These are phyloP conservation scores for Coprinopsis sp. DNA, from an alignment of 768 basidiomycete species.

Conservation along the genomic window DNA sequence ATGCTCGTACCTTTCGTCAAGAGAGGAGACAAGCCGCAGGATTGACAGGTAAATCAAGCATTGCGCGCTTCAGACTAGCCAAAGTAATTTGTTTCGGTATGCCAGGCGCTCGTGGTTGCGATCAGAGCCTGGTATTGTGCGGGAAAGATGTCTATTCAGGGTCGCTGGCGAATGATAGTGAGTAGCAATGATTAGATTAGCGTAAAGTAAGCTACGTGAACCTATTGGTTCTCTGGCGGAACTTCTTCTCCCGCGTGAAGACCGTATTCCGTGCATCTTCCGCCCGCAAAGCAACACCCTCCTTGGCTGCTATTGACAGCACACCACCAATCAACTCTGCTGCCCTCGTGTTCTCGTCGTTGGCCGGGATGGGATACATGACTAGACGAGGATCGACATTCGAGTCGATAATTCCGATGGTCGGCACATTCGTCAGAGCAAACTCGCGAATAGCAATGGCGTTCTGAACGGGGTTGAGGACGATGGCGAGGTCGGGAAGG, in stretches of 20 bases:
- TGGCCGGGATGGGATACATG: slow-evolving; percentile 98
- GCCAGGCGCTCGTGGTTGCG: too few species aligned
- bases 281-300: slow-evolving; percentile 53
- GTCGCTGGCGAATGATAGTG: slow-evolving; percentile 15
- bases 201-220: slow-evolving; percentile 14
- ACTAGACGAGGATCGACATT: slow-evolving; percentile 94
- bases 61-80: too few species aligned
- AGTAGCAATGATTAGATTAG: slow-evolving; percentile 16
- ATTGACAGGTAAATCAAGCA: too few species aligned
- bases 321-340: slow-evolving; percentile 90
- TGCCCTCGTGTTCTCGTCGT: slow-evolving; percentile 88
- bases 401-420: slow-evolving; percentile 91
- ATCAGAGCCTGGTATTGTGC: too few species aligned
- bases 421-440: slow-evolving; percentile 84
- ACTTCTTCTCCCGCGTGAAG: slow-evolving; percentile 22
- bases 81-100: too few species aligned
- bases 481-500: slow-evolving; percentile 82
- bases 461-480: slow-evolving; percentile 87
- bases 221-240: slow-evolving; percentile 18
- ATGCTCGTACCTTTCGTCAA: too few species aligned
- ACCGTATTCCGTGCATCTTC: slow-evolving; percentile 25
- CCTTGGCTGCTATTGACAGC: slow-evolving; percentile 80
- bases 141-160: too few species aligned
- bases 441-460: slow-evolving; percentile 88
- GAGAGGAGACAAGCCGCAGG: too few species aligned